Base-by-base conservation (phyloP, 495 filamentous ascomycete genomes). In the Penicillium taxi region DNA sequence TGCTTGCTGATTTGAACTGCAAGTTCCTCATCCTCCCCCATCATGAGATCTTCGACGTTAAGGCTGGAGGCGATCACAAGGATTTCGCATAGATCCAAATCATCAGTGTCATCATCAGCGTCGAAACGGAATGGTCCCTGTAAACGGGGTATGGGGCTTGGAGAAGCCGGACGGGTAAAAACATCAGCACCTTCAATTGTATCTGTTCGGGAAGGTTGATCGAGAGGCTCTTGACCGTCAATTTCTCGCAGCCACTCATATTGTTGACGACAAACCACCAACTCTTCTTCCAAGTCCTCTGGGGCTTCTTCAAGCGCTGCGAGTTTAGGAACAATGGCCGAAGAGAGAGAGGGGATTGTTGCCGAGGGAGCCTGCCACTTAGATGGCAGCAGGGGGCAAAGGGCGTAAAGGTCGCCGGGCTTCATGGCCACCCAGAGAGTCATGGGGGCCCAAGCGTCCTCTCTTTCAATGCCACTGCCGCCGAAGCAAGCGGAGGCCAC, bases 371-470 rank as follows among this genome's bases (percentile, higher is more conserved):
- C 80, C 32, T 81, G 70, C 86, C 86, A 95, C 48, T 77, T 86
- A 9, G 72, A 73, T 4, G 88, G 88, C 18, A 95, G 61, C 4
- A 94, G 70, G 7, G 88, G 88, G 55, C 88, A 94, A n/a, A 95
- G 62, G 6, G 86, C 84, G 47, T 95, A 94, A 6, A 94, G 73
- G 48, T 93, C 87, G 4, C 88, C 88, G 17, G 83, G 81, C 22
- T 68, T 71, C 86, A 94, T 95, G 11, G 84, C 86, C 28, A 94
- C 63, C 86, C 86, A 95, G 12, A 95, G 63, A 2, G 88, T 93
- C 86, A 91, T 94, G 9, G 84, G 70, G 5, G 84, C 81, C 88
- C 88, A 95, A 19, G 80, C 81, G 48, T 84, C 77, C 34, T 88
- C 84, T 19, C 61, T 69, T 23, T 66, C 66, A 17, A 52, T 61